Conservation (phyloP, 2,329 filamentous ascomycete genomes). For the Sporothrix humicola region DNA sequence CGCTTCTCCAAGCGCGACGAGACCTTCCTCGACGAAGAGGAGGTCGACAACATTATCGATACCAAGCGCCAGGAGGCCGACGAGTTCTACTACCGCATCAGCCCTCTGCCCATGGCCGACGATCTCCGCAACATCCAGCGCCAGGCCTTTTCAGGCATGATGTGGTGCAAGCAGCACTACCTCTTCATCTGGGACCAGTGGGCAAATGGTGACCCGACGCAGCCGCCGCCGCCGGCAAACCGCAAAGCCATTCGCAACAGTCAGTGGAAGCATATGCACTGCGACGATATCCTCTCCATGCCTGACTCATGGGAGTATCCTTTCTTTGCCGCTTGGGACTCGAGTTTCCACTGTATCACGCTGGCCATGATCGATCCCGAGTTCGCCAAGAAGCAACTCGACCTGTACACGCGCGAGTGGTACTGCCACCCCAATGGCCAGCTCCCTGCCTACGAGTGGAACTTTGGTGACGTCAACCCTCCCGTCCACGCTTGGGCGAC, state of each 20-base stretch:
- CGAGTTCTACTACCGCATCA: conserved; percentile 93
- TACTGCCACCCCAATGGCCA: conserved; percentile 99
- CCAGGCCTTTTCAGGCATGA: conserved; percentile 93
- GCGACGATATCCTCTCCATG: conserved; percentile 96
- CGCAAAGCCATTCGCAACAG: conserved; percentile 83
- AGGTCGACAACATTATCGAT: conserved; percentile 90
- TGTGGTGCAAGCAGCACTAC: conserved; percentile 98
- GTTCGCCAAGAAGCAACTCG: conserved; percentile 97
- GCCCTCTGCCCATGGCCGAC: conserved; percentile 89
- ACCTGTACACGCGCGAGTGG: conserved; percentile 95
- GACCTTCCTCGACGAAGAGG: conserved; percentile 85
- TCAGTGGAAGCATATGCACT: conserved; percentile 92
- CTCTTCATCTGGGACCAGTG: conserved; percentile 97
- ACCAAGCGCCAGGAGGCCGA: conserved; percentile 87
- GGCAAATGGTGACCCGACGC: conserved; percentile 89
- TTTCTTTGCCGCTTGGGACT: conserved; percentile 97
- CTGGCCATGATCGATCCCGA: conserved; percentile 97
- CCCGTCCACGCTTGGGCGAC: conserved; percentile 96
- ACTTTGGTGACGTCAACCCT: conserved; percentile 96
- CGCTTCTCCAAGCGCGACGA: conserved; percentile 78
- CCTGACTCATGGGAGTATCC: conserved; percentile 99
- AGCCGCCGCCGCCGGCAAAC: conserved; percentile 81
- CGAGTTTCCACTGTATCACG: conserved; percentile 94
- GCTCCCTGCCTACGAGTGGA: conserved; percentile 92
- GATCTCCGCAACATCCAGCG: conserved; percentile 94